Base-by-base conservation (phyloP, 1,139 yeast species). In the Diutina rugosa region DNA sequence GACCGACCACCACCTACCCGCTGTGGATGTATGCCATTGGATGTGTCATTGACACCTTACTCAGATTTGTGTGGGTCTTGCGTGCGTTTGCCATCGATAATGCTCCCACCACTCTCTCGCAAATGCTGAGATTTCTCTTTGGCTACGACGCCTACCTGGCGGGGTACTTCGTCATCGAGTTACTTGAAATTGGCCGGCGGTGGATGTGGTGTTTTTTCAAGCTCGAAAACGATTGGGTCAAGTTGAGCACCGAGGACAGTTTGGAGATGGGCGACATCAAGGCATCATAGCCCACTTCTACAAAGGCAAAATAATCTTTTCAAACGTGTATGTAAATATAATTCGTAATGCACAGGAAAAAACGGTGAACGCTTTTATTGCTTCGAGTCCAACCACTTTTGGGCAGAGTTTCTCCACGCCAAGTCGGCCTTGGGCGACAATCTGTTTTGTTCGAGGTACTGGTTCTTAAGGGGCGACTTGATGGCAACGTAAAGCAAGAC, bases 161-260 rank as follows among this genome's bases (percentile, higher is more conserved):
- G 29, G 95, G 93, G 1, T 76, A 80, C 62, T 83, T 85, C 59
- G 65, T 77, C 7, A 69, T 89, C 56, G 95, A 91, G 64, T 64
- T 81, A 9, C 69, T 90, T 56, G 99, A 93, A 67, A 76, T 93
- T 10, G 63, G 84, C 10, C 78, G 99, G 69, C 77, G 99, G 63
- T 89, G 93, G 82, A 70, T 90, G 58, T 93, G 99, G 99, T 81
- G 91, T 56, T 81, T 89, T 62, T 73, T 91, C 65, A 85, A 95
- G 66, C 72, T 90, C 41, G 97, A 91, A 63, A 80, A 87, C 47
- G 97, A 91, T 67, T 85, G 77, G 69, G 66, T 76, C 58, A 80
- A 79, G 64, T 61, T 71, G 41, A 10, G 8, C 4, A 14, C 28
- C 7, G 18, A 8, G 14, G 53, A 32, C 21, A 32, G 29, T 18